Evolutionary conservation across 140 eudicot species (phyloP), one percentile per base, ranked within the genome.

Genomic region (Artemisia princeps): DNA sequence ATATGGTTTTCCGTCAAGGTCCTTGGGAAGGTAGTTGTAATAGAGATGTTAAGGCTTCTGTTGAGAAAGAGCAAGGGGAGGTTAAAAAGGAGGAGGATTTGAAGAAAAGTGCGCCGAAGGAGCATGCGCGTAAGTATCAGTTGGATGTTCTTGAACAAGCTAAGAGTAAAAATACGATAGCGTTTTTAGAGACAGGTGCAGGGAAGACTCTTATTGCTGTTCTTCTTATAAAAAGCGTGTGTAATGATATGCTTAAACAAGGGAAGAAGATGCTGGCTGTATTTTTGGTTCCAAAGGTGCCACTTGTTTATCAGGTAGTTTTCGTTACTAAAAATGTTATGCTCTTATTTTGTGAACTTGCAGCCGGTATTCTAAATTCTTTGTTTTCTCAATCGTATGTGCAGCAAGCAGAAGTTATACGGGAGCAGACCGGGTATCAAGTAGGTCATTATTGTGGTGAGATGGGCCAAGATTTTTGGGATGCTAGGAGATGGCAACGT

Each of bases 391-490:
- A 59, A 59, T 70, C 64, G 23, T 30, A 23, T 75, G 45, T 77
- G 74, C 86, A 92, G 96, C 98, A 92, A 92, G 96, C 98, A 53
- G 98, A 92, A 77, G 98, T 92, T 56, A 92, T 92, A 64, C 98
- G 98, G 67, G 96, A 83, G 60, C 89, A 78, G 73, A 85, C 98
- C 2, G 89, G 96, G 56, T 92, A 55, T 71, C 85, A 77, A 74
- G 96, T 92, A 13, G 98, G 98, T 24, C 96, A 92, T 60, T 92
- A 92, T 44, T 88, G 98, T 84, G 98, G 98, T 59, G 98, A 92
- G 77, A 92, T 92, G 98, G 96, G 98, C 52, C 96, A 92, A 79
- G 98, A 92, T 75, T 92, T 92, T 70, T 88, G 96, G 98, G 98
- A 88, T 76, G 80, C 95, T 17, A 76, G 96, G 53, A 88, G 98